A percentile compares a stretch with the other conserved stretches of the same genome.
Evolutionary conservation across 108 stramenopile species (phyloP).

Genomic region (Pseudonitzschia multiseries): DNA sequence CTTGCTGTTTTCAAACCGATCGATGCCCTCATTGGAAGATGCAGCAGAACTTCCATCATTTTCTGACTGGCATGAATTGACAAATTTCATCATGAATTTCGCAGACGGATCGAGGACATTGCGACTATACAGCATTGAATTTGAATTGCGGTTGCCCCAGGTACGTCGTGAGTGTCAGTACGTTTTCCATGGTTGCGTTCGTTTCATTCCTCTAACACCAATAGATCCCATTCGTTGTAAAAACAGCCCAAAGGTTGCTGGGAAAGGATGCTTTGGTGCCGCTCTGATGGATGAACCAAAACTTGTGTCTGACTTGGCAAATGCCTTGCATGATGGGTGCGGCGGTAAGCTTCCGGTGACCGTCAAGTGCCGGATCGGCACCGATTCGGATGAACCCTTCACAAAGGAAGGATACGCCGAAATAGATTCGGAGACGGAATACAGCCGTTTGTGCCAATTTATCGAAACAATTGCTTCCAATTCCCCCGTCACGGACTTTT

Average conservation of each 20-base stretch:
- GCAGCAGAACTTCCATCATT: neutral
- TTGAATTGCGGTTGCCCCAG: slow-evolving; percentile 98
- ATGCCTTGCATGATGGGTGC: slow-evolving; percentile 74
- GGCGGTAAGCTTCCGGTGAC: slow-evolving; percentile 76
- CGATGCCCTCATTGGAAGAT: neutral
- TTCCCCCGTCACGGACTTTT: slow-evolving; percentile 90
- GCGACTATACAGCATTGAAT: slow-evolving; percentile 96
- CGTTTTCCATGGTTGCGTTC: neutral
- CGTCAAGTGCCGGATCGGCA: slow-evolving; percentile 97
- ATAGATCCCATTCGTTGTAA: neutral
- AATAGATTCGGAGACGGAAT: slow-evolving; percentile 82
- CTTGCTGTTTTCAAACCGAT: neutral
- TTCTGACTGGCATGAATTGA: neutral
- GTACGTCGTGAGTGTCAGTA: neutral
- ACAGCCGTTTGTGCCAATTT: slow-evolving; percentile 78
- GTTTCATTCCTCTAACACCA: neutral
- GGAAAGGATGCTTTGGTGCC: slow-evolving; percentile 97
- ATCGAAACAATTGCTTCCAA: slow-evolving; percentile 77
- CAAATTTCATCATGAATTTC: neutral
- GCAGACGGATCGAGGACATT: slow-evolving; percentile 48
- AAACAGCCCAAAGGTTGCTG: slow-evolving; percentile 88
- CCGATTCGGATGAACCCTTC: slow-evolving; percentile 54
- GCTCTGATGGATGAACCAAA: slow-evolving; percentile 94
- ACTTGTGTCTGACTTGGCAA: slow-evolving; percentile 76
- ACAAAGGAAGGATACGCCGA: slow-evolving; percentile 47